Evolutionary conservation across 371 early-diverging fungal genomes (phyloP).

Genomic region (Mortierella sp.): DNA sequence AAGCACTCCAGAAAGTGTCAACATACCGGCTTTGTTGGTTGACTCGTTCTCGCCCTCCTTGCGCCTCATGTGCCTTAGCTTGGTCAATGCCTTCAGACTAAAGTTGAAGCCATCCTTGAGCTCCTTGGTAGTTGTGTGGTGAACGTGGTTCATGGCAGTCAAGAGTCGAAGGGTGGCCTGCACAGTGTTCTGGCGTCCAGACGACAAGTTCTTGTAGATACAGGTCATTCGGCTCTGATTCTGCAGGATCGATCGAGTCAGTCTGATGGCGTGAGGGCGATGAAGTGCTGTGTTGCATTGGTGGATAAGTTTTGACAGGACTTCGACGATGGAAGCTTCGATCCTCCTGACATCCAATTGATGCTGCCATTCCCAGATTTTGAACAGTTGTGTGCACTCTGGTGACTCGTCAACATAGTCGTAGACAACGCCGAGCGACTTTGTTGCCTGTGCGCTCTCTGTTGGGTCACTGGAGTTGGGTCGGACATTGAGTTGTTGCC

Average conservation of each 20-base stretch:
- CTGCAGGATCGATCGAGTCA: conserved; percentile 51
- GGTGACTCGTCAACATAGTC: conserved; percentile 54
- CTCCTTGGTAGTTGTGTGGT: conserved; percentile 50
- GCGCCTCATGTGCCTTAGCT: conserved; percentile 39
- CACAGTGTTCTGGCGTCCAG: conserved; percentile 48
- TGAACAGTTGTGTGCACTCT: conserved; percentile 52
- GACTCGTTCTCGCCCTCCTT: conserved; percentile 43
- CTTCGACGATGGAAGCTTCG: conserved; percentile 69
- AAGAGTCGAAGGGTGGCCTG: conserved; percentile 64
- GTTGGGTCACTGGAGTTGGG: conserved; percentile 52
- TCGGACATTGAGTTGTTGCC: conserved; percentile 52
- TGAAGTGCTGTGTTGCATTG: conserved; percentile 56
- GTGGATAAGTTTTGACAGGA: conserved; percentile 53
- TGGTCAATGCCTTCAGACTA: conserved; percentile 42
- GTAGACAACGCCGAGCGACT: conserved; percentile 33
- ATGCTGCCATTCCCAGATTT: conserved; percentile 64
- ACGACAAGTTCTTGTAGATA: conserved; percentile 49
- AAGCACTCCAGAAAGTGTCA: neutral
- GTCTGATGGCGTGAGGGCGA: conserved; percentile 42
- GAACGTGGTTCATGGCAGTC: conserved; percentile 61
- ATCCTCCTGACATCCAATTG: conserved; percentile 87
- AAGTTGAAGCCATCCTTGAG: conserved; percentile 56
- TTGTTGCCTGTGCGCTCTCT: conserved; percentile 49
- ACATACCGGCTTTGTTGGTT: conserved; percentile 42
- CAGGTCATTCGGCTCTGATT: conserved; percentile 51